These are phyloP conservation scores for Citrus mangshanensis DNA, from an alignment of 345 rosid genomes.

Conservation along the genomic window DNA sequence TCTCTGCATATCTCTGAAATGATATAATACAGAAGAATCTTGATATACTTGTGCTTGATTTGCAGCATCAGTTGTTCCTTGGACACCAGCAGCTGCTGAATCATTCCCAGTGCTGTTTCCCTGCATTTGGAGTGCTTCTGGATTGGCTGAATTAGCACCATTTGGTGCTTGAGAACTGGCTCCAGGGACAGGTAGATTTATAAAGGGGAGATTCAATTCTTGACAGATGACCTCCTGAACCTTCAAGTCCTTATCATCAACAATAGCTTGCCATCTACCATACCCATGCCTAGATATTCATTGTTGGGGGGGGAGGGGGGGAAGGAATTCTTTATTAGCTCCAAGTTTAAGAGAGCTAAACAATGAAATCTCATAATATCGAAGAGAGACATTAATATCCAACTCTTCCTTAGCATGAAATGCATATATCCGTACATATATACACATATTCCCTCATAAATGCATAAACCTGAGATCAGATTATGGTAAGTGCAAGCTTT, in stretches of 20 bases:
- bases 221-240: slow-evolving; percentile 86
- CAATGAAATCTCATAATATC: background rate
- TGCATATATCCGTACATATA: background rate
- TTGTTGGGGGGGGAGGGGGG: too few relatives aligned
- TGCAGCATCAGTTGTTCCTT: slow-evolving; percentile 46
- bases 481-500: background rate
- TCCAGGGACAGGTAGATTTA: slow-evolving; percentile 66
- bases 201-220: slow-evolving; percentile 77
- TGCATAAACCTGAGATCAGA: background rate
- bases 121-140: slow-evolving; percentile 49
- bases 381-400: background rate
- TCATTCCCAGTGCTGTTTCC: slow-evolving; percentile 51
- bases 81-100: slow-evolving; percentile 40
- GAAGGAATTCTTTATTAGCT: background rate
- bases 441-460: background rate
- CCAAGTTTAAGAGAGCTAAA: background rate
- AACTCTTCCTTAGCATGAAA: background rate
- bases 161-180: slow-evolving; percentile 60
- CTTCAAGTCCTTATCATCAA: slow-evolving; percentile 88
- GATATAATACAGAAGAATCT: slow-evolving; percentile 51
- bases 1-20: slow-evolving; percentile 89
- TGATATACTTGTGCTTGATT: slow-evolving; percentile 43
- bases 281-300: slow-evolving; percentile 79
- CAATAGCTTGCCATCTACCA: slow-evolving; percentile 99
- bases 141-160: slow-evolving; percentile 44